Conservation (phyloP, 1,284 basidiomycete genomes). For the Melampsora medusae region DNA sequence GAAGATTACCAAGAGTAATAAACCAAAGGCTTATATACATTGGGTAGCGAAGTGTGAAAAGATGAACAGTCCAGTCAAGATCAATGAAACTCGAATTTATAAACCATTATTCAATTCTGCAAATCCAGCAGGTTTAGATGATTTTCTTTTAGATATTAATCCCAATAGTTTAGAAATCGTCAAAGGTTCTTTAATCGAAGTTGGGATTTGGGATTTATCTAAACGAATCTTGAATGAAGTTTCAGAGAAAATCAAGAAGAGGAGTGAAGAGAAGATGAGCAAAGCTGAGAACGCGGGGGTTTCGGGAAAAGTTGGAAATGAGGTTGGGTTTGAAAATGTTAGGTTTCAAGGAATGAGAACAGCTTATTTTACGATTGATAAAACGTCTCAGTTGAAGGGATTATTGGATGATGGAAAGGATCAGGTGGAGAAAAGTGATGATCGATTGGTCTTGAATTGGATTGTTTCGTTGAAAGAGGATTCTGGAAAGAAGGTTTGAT, state of each 20-base stretch:
- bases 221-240: slow-evolving; percentile 69
- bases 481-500: slow-evolving; percentile 65
- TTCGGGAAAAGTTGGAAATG: slow-evolving; percentile 66
- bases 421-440: slow-evolving; percentile 47
- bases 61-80: slow-evolving; percentile 72
- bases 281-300: not conserved
- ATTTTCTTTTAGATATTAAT: slow-evolving; percentile 76
- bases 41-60: slow-evolving; percentile 88
- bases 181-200: slow-evolving; percentile 77
- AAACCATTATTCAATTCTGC: slow-evolving; percentile 90
- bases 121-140: slow-evolving; percentile 70
- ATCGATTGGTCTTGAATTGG: slow-evolving; percentile 81
- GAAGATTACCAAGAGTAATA: slow-evolving; percentile 63
- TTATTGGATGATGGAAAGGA: slow-evolving; percentile 60
- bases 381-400: slow-evolving; percentile 69
- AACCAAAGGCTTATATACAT: slow-evolving; percentile 94
- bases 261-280: slow-evolving; percentile 55
- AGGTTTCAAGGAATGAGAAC: slow-evolving; percentile 95
- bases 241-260: slow-evolving; percentile 64
- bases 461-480: slow-evolving; percentile 97
- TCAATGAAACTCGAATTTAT: slow-evolving; percentile 91
- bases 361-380: slow-evolving; percentile 92
- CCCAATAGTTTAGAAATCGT: slow-evolving; percentile 74
- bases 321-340: slow-evolving; percentile 87
- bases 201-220: slow-evolving; percentile 83